Conservation (phyloP, 441 rosid genomes). For the Capsella rubella region DNA sequence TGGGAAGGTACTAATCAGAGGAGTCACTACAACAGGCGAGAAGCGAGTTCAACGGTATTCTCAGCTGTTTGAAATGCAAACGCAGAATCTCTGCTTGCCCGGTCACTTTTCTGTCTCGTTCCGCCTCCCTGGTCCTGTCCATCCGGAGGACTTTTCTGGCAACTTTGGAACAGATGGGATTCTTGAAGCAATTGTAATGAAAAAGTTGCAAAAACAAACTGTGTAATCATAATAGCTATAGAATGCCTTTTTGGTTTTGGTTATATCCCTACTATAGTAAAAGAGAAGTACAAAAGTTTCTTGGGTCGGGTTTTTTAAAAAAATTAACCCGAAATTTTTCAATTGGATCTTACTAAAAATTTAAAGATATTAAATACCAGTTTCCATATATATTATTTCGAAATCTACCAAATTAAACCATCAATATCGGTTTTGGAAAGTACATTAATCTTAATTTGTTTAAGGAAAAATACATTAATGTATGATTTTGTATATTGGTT, state of each 20-base stretch:
- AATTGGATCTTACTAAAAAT: too few species aligned
- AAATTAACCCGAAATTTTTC: too few species aligned
- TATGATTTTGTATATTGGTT: too few species aligned
- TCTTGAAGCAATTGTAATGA: conserved; percentile 73
- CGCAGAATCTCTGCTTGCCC: conserved; percentile 63
- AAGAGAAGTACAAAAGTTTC: too few species aligned
- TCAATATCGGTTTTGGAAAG: too few species aligned
- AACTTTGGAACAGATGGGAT: conserved; percentile 67
- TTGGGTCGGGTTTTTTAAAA: too few species aligned
- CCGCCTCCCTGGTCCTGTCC: conserved; percentile 75
- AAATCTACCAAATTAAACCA: too few species aligned
- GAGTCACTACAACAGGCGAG: conserved; percentile 72
- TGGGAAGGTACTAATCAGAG: conserved; percentile 67
- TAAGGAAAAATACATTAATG: too few species aligned
- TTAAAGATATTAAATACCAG: too few species aligned
- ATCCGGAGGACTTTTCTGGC: conserved; percentile 57
- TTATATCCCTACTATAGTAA: too few species aligned
- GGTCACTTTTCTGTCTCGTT: conserved; percentile 72
- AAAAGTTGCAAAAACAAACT: conserved; percentile 33
- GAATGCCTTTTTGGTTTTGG: neutral
- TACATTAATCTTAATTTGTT: too few species aligned
- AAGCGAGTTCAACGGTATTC: conserved; percentile 52
- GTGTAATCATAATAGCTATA: conserved; percentile 3
- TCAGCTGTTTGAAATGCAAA: conserved; percentile 62
- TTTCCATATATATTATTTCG: too few species aligned